Base-by-base conservation (phyloP, 805 yeast genomes). In the Ogataea nakhonphanomensis region DNA sequence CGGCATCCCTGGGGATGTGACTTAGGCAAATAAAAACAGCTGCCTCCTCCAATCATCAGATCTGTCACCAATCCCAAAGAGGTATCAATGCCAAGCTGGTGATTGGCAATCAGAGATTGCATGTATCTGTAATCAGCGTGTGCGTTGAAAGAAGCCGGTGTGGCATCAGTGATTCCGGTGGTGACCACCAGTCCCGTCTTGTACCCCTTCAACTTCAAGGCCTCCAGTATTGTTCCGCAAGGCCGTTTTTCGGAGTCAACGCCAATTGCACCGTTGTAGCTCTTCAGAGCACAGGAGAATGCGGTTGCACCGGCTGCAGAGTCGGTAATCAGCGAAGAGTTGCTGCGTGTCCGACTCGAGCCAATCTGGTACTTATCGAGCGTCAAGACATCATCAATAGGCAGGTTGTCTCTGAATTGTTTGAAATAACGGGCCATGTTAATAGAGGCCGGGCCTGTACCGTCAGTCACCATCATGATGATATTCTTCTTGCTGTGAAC, bases 291-390 rank as follows among this genome's bases (percentile, higher is more conserved):
- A 62, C 96, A 87, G 0, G 95, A 72, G 55, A 89, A 90, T 1
- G 95, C 96, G 10, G 96, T 88, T 11, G 96, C 98, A 11, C 96
- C 97, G 2, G 98, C 98, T 8, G 98, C 98, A 22, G 95, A 85
- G 60, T 90, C 98, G 0, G 98, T 90, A 44, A 90, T 77, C 53
- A 85, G 68, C 1, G 95, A 84, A 48, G 72, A 69, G 20, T 78
- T 76, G 12, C 95, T 84, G 46, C 89, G 72, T 0, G 98, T 90
- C 51, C 97, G 74, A 7, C 95, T 84, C 17, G 84, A 73, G 21
- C 98, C 98, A 37, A 89, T 74, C 33, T 88, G 64, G 57, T 81
- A 76, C 44, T 74, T 67, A 61, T 89, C 96, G 22, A 89, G 54
- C 8, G 67, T 61, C 48, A 87, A 68, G 13, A 76, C 62, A 50